Base-by-base conservation (phyloP, 257 asterid genomes). In the Linaria vulgaris region DNA sequence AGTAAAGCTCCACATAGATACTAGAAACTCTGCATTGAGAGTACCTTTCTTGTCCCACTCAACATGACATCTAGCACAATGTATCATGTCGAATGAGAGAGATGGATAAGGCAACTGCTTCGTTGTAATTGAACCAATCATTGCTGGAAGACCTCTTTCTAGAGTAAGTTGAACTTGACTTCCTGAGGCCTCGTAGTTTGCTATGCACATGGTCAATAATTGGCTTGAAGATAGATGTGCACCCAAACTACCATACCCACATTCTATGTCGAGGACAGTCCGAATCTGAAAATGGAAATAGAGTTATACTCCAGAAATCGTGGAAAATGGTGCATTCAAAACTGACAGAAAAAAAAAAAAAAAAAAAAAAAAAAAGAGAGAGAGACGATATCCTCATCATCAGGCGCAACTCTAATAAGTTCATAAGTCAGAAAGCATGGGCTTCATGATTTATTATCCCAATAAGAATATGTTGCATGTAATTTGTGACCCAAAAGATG, bases 191-290 rank as follows among this genome's bases (percentile, higher is more conserved):
- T 94, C 99, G 64, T 90, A 94, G 77, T 88, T 83, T 5, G 99
- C 99, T 61, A 88, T 47, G 68, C 99, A 94, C 88, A 85, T 84
- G 67, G 97, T 90, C 77, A 86, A 68, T 55, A 94, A 81, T 73
- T 90, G 85, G 75, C 69, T 74, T 6, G 95, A 85, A 55, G 85
- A 81, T 49, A 90, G 83, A 83, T 79, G 97, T 21, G 99, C 96
- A 67, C 99, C 99, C 72, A 90, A 88, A 79, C 95, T 94, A 67
- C 99, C 99, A 74, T 85, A 94, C 55, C 99, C 97, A 75, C 99
- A 94, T 66, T 95, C 97, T 69, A 94, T 81, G 75, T 94, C 99
- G 77, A 87, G 75, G 73, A 94, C 82, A 45, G 83, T 88, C 54
- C 96, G 88, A 53, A 94, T 87, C 97, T 87, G 88, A 75, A 74